phyloP scores from a whole-genome alignment of 495 filamentous ascomycete species.

The Tuber borchii region DNA sequence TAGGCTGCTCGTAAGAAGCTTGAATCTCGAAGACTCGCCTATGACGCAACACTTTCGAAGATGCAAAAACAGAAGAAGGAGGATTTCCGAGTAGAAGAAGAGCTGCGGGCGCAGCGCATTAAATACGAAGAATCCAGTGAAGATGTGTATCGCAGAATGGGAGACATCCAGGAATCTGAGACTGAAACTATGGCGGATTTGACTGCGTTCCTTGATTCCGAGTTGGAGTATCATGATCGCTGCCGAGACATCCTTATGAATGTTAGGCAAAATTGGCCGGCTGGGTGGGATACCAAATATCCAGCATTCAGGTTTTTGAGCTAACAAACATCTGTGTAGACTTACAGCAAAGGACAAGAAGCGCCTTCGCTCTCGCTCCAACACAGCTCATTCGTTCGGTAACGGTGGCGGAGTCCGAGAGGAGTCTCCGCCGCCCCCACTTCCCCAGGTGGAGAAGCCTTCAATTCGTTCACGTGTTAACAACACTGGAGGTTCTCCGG shows the following conservation, averaged over 20 bases:
- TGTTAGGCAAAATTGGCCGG: conserved; percentile 63
- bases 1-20: conserved; percentile 89
- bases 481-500: conserved; percentile 22
- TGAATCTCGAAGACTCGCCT: conserved; percentile 80
- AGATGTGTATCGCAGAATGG: conserved; percentile 87
- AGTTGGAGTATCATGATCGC: conserved; percentile 83
- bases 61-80: conserved; percentile 91
- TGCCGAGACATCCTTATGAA: conserved; percentile 69
- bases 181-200: conserved; percentile 75
- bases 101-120: conserved; percentile 80
- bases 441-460: conserved; percentile 42
- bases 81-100: conserved; percentile 88
- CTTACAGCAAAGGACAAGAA: conserved; percentile 40
- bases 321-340: conserved; percentile 22
- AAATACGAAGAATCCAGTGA: conserved; percentile 96
- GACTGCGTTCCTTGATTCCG: conserved; percentile 75
- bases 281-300: conserved; percentile 47
- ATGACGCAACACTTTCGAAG: conserved; percentile 83
- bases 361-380: conserved; percentile 53
- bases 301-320: neutral
- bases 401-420: conserved; percentile 56
- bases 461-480: conserved; percentile 40
- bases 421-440: conserved; percentile 50
- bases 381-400: conserved; percentile 56
- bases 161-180: conserved; percentile 92